These are phyloP conservation scores for Larix kaempferi DNA, from an alignment of 75 land plant genomes.

Conservation along the genomic window DNA sequence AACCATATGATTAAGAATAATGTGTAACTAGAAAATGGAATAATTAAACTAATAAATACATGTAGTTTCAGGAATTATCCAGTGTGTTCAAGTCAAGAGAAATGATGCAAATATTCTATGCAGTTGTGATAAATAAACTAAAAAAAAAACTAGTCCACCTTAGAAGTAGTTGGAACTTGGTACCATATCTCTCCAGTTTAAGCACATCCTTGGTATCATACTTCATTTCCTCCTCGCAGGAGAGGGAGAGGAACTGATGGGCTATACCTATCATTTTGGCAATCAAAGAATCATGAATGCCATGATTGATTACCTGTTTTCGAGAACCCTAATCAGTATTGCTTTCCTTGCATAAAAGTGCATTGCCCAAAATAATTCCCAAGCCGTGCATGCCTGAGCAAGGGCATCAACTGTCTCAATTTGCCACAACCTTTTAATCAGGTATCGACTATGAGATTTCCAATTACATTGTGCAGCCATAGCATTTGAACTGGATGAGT, in stretches of 20 bases:
- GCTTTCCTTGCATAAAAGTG: too few species aligned
- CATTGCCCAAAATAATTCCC: conserved; percentile 77
- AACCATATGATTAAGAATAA: not conserved
- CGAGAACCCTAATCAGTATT: too few species aligned
- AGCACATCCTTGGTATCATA: conserved; percentile 58
- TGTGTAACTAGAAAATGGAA: not conserved
- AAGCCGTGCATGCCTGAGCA: conserved; percentile 51
- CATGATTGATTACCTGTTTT: conserved; percentile 68
- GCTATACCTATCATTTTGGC: conserved; percentile 35
- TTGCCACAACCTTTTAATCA: too few species aligned
- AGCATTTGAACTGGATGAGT: too few species aligned
- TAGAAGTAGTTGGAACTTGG: conserved; percentile 36
- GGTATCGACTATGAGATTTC: too few species aligned
- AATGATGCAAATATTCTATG: conserved; percentile 86
- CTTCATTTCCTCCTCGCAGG: conserved; percentile 76
- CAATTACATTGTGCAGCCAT: too few species aligned
- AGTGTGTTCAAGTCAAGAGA: conserved; percentile 60
- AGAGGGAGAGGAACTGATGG: conserved; percentile 55
- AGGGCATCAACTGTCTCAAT: conserved; percentile 18
- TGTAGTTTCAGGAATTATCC: conserved; percentile 38
- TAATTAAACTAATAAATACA: conserved; percentile 18
- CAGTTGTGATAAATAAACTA: conserved; percentile 25
- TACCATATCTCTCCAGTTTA: conserved; percentile 70
- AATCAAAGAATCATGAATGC: conserved; percentile 30
- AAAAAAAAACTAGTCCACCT: conserved; percentile 36